Evolutionary conservation across 2,329 filamentous ascomycete genomes (phyloP).

Genomic region (Xylaria sp.): DNA sequence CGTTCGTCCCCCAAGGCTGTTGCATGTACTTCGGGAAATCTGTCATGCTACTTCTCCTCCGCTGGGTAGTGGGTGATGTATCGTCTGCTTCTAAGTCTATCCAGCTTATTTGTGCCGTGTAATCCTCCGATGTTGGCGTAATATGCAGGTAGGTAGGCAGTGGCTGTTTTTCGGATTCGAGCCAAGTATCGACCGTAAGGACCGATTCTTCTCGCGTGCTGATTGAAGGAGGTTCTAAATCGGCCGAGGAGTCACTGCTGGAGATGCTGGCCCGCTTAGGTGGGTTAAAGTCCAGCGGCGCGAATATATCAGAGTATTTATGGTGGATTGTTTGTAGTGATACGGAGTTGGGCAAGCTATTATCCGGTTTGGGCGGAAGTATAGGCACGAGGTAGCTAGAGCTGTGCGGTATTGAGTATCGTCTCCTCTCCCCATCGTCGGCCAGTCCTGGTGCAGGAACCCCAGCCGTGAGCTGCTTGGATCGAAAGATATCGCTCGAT

Average conservation of each 20-base stretch:
- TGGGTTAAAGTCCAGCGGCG: conserved; percentile 36
- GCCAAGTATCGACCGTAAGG: conserved; percentile 55
- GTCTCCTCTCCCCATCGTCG: conserved; percentile 44
- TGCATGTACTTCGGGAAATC: conserved; percentile 39
- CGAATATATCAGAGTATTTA: conserved; percentile 44
- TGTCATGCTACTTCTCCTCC: conserved; percentile 46
- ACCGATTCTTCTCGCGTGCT: conserved; percentile 54
- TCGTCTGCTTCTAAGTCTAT: conserved; percentile 48
- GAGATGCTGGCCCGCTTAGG: conserved; percentile 45
- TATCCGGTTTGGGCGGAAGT: conserved; percentile 36
- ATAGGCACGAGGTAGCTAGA: conserved; percentile 27
- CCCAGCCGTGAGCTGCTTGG: conserved; percentile 65
- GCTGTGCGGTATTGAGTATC: conserved; percentile 44
- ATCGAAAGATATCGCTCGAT: conserved; percentile 60
- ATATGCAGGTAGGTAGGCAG: conserved; percentile 40
- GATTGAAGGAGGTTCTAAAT: conserved; percentile 50
- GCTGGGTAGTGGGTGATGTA: conserved; percentile 32
- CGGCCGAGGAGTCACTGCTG: conserved; percentile 53
- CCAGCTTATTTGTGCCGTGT: conserved; percentile 47
- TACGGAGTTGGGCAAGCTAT: conserved; percentile 39
- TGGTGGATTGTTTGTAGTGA: conserved; percentile 44
- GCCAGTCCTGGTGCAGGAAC: conserved; percentile 55
- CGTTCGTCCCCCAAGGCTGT: conserved; percentile 23
- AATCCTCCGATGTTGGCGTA: conserved; percentile 39
- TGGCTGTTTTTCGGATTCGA: conserved; percentile 51